Conservation (phyloP, 139 green algal species). For the Limnomonas spitsbergensis region DNA sequence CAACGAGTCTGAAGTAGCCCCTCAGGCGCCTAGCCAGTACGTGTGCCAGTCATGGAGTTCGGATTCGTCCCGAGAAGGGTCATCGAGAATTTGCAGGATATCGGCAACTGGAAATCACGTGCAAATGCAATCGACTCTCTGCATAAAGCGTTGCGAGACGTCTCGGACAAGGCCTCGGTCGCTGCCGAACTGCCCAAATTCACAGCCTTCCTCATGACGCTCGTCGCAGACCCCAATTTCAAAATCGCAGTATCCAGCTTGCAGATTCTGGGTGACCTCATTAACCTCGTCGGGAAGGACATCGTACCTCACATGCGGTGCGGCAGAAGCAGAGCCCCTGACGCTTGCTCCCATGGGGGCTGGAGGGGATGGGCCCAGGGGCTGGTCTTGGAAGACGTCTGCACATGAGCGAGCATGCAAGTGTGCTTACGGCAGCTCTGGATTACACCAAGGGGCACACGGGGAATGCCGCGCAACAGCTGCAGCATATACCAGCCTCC, state of each 20-base stretch:
- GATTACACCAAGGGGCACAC: too few relatives aligned
- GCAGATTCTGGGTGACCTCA: slow-evolving; percentile 61
- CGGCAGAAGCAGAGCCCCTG: not conserved
- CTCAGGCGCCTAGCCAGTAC: too few relatives aligned
- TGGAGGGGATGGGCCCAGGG: too few relatives aligned
- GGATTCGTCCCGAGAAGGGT: slow-evolving; percentile 59
- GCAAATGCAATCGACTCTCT: slow-evolving; percentile 62
- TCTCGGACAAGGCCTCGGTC: slow-evolving; percentile 35
- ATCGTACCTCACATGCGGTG: slow-evolving; percentile 56
- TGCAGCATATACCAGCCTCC: too few relatives aligned
- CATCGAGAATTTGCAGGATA: slow-evolving; percentile 53
- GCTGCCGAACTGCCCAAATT: slow-evolving; percentile 55
- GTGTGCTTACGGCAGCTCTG: too few relatives aligned
- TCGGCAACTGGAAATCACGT: slow-evolving; percentile 71
- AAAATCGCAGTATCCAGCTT: slow-evolving; percentile 73
- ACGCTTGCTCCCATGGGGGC: not conserved
- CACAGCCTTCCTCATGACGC: slow-evolving; percentile 57
- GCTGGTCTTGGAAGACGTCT: too few relatives aligned
- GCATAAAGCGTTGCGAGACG: slow-evolving; percentile 46
- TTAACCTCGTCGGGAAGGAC: slow-evolving; percentile 46
- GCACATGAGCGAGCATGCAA: too few relatives aligned
- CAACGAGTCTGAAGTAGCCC: too few relatives aligned
- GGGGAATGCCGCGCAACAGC: too few relatives aligned
- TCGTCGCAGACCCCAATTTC: slow-evolving; percentile 79
- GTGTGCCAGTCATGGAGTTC: too few relatives aligned